Evolutionary conservation across 2,329 filamentous ascomycete genomes (phyloP), one percentile per base, ranked within the genome.

Genomic region (Phialocephala sp.): DNA sequence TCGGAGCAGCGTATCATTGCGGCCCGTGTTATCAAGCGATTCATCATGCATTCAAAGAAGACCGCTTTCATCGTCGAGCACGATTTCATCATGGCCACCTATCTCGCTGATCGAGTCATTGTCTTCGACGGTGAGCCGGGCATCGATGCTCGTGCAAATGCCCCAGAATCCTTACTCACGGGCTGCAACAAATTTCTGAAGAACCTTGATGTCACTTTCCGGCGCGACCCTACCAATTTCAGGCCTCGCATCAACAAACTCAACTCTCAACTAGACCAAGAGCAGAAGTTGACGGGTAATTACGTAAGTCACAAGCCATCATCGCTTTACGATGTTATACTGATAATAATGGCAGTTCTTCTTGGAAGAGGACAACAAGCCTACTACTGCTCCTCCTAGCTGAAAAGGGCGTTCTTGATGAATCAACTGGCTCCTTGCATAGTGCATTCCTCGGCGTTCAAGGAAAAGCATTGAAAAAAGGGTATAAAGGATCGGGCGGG

Each of bases 1-100:
- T 98, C 95, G 59, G 95, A 99, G 83, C 95, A 99, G 83, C 94
- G 95, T 91, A 97, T 99, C 77, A 90, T 99, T 74, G 94, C 94
- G 68, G 91, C 94, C 55, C 91, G 94, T 77, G 96, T 99, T 78
- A 99, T 99, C 84, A 99, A 99, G 86, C 91, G 95, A 72, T 99
- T 97, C 86, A 99, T 99, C 81, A 99, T 99, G 95, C 94, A 99
- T 84, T 90, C 93, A 75, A 98, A 98, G 89, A 98, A 98, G 88
- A 99, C 95, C 0, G 95, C 95, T 59, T 99, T 99, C 79, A 89
- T 99, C 73, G 94, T 99, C 78, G 95, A 99, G 89, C 95, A 99
- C 91, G 95, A 99, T 86, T 98, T 99, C 84, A 97, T 98, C 83
- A 97, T 98, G 94, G 87, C 86, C 55, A 89, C 85, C 20, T 87